phyloP scores from a whole-genome alignment of 345 rosid species.

The Nasturtium officinale region DNA sequence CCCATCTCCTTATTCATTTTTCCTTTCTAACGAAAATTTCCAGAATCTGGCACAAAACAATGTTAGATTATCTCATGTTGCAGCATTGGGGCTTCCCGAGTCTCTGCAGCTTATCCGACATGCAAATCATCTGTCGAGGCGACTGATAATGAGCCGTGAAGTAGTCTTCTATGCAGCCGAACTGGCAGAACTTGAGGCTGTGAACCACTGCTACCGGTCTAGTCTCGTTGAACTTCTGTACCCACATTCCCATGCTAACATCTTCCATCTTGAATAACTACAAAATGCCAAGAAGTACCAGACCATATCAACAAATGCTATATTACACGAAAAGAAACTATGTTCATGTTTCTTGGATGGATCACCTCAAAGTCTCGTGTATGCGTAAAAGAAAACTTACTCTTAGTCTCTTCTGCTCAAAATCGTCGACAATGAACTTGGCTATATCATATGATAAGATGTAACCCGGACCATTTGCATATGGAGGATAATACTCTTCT shows the following conservation, averaged over 20 bases:
- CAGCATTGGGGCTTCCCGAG: conserved; percentile 78
- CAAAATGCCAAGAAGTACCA: conserved; percentile 21
- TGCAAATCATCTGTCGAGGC: conserved; percentile 88
- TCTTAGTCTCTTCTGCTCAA: conserved; percentile 72
- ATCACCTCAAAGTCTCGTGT: neutral
- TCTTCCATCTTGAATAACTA: conserved; percentile 99
- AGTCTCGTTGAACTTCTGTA: conserved; percentile 81
- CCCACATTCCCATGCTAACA: conserved; percentile 99
- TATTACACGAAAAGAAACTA: neutral
- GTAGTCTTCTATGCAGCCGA: conserved; percentile 88
- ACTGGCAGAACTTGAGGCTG: conserved; percentile 89
- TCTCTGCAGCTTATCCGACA: conserved; percentile 76
- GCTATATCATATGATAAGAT: conserved; percentile 81
- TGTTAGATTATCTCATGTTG: conserved; percentile 71
- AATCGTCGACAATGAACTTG: conserved; percentile 67
- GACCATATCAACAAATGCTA: neutral
- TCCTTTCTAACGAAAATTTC: conserved; percentile 9
- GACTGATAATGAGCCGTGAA: conserved; percentile 95
- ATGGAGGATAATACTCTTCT: conserved; percentile 94
- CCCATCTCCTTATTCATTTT: conserved; percentile 31
- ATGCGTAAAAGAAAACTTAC: conserved; percentile 45
- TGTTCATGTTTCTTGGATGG: neutral
- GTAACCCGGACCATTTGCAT: conserved; percentile 98
- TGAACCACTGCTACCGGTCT: conserved; percentile 74
- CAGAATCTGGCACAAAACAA: conserved; percentile 7